Evolutionary conservation across 768 basidiomycete species (phyloP).

Genomic region (Mycena galericulata): DNA sequence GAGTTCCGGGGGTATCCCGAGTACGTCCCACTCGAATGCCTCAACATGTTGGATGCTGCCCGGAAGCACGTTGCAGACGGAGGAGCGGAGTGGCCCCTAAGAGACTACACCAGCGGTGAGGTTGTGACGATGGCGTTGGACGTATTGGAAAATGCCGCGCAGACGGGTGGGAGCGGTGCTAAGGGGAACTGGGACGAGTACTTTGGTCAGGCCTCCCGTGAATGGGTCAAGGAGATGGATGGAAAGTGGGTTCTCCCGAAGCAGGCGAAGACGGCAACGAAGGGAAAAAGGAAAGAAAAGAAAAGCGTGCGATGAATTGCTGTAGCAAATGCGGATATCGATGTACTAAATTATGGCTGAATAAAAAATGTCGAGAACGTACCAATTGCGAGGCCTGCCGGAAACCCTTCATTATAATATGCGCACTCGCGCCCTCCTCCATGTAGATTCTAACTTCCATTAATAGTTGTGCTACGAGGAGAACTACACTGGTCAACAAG

Average conservation of each 20-base stretch:
- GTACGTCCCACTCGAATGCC: slow-evolving; percentile 18
- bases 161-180: background rate
- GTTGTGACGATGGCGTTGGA: background rate
- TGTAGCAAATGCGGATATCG: no score
- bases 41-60: slow-evolving; percentile 19
- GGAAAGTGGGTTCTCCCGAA: background rate
- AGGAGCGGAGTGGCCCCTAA: background rate
- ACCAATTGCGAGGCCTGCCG: slow-evolving; percentile 89
- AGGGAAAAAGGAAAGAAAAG: background rate
- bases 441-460: slow-evolving; percentile 93
- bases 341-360: no score
- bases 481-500: slow-evolving; percentile 94
- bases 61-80: slow-evolving; percentile 16
- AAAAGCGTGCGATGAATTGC: background rate
- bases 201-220: background rate
- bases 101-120: slow-evolving; percentile 18
- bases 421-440: slow-evolving; percentile 97
- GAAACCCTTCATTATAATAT: slow-evolving; percentile 98
- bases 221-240: slow-evolving; percentile 2
- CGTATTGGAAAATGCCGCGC: background rate
- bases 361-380: slow-evolving; percentile 47
- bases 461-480: slow-evolving; percentile 92
- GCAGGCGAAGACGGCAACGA: background rate
- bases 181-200: slow-evolving; percentile 1
- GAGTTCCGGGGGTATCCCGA: slow-evolving; percentile 7